Evolutionary conservation across 352 stramenopile species (phyloP).

Genomic region (Plasmopara muralis): DNA sequence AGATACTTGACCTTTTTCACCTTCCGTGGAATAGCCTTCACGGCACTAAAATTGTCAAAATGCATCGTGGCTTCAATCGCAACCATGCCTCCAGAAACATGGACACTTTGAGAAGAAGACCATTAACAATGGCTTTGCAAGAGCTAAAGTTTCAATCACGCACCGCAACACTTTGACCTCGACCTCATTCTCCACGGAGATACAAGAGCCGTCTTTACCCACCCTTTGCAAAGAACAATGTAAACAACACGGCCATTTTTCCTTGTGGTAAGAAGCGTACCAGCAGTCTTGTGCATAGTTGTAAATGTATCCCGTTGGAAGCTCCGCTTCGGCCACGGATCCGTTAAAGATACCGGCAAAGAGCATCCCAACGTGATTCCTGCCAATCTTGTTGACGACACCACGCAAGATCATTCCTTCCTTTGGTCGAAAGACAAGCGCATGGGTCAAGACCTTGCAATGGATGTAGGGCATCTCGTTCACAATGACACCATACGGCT

Average conservation of each 20-base stretch:
- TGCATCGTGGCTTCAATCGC: constrained; percentile 77
- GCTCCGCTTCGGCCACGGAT: constrained; percentile 62
- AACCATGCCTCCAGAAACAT: constrained; percentile 72
- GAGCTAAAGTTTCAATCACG: background rate
- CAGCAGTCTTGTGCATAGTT: constrained; percentile 76
- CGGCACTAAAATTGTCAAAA: constrained; percentile 11
- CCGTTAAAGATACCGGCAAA: constrained; percentile 80
- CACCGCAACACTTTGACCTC: constrained; percentile 58
- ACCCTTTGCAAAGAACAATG: constrained; percentile 29
- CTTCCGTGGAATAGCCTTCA: constrained; percentile 5
- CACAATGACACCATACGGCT: constrained; percentile 58
- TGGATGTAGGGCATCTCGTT: constrained; percentile 84
- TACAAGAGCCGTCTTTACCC: constrained; percentile 42
- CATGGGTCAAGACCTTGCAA: constrained; percentile 63
- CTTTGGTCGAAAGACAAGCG: constrained; percentile 63
- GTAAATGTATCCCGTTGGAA: constrained; percentile 71
- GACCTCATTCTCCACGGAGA: constrained; percentile 58
- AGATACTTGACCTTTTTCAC: constrained; percentile 12
- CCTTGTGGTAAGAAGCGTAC: constrained; percentile 54
- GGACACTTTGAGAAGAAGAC: constrained; percentile 28
- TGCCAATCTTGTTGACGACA: constrained; percentile 80
- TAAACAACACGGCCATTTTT: constrained; percentile 53
- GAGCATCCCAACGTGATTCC: constrained; percentile 81
- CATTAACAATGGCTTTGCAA: background rate
- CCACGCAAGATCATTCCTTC: constrained; percentile 59